Percentiles rank a stretch among this genome's conserved stretches.
These are phyloP conservation scores for Neonectria neomacrospora DNA, from an alignment of 2,329 filamentous ascomycete species.

Conservation along the genomic window DNA sequence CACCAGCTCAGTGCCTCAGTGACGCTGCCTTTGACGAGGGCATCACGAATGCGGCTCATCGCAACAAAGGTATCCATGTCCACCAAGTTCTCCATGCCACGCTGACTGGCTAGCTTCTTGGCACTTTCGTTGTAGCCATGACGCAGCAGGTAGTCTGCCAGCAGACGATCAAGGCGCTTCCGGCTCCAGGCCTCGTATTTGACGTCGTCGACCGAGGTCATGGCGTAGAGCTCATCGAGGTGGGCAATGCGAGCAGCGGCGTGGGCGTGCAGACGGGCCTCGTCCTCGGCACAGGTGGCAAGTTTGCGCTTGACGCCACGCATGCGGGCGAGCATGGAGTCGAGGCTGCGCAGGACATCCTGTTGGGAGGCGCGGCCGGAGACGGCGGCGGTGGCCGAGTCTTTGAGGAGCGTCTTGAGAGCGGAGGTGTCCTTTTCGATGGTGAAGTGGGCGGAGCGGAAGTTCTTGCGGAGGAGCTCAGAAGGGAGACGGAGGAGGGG, in stretches of 20 bases:
- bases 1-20: conserved; percentile 90
- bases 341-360: conserved; percentile 82
- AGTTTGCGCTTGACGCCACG: conserved; percentile 91
- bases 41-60: conserved; percentile 81
- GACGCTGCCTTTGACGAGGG: conserved; percentile 76
- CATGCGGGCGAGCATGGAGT: conserved; percentile 87
- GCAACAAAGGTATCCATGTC: conserved; percentile 89
- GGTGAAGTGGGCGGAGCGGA: conserved; percentile 83
- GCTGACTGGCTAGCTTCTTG: conserved; percentile 76
- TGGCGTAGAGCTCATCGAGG: conserved; percentile 81
- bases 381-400: conserved; percentile 74
- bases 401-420: conserved; percentile 70
- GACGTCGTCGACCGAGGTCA: conserved; percentile 86
- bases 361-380: conserved; percentile 70
- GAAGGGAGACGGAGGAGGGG: conserved; percentile 91
- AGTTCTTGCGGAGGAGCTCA: conserved; percentile 93
- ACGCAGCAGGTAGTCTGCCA: conserved; percentile 93
- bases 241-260: conserved; percentile 82
- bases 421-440: conserved; percentile 77
- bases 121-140: conserved; percentile 86
- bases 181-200: conserved; percentile 94
- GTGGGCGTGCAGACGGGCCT: conserved; percentile 79
- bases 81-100: conserved; percentile 81
- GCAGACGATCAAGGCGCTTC: conserved; percentile 80
- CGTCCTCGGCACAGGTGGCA: conserved; percentile 79